phyloP scores from a whole-genome alignment of 1,284 basidiomycete genomes.

The Apiotrichum porosum region DNA sequence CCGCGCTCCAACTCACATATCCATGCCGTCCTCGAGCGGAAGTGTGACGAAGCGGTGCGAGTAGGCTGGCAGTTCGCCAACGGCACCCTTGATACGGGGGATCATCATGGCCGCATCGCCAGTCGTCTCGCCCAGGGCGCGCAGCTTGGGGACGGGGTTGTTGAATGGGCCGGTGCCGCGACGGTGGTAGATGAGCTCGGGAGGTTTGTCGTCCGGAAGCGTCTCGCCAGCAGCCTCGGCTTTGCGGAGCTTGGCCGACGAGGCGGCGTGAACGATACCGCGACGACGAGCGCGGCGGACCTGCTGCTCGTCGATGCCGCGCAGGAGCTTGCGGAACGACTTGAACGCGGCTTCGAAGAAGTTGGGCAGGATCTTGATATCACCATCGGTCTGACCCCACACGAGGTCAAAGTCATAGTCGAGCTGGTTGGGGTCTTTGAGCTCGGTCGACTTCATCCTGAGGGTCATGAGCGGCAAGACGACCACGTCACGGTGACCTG shows the following conservation, averaged over 20 bases:
- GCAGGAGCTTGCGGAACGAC: slow-evolving; percentile 33
- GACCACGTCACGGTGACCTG: slow-evolving; percentile 30
- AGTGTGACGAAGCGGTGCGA: slow-evolving; percentile 79
- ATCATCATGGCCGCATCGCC: slow-evolving; percentile 71
- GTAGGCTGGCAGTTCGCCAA: slow-evolving; percentile 75
- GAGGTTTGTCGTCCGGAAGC: background rate
- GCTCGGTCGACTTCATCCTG: slow-evolving; percentile 39
- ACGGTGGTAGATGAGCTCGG: slow-evolving; percentile 14
- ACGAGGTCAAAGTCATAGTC: slow-evolving; percentile 41
- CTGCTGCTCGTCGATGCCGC: slow-evolving; percentile 36
- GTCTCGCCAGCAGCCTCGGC: background rate
- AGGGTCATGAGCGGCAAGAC: slow-evolving; percentile 36
- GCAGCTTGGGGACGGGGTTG: slow-evolving; percentile 57
- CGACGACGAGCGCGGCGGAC: slow-evolving; percentile 28
- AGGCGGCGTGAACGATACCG: slow-evolving; percentile 13
- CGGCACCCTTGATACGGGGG: slow-evolving; percentile 69
- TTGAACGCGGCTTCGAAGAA: slow-evolving; percentile 36
- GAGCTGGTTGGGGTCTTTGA: slow-evolving; percentile 19
- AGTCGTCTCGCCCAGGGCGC: slow-evolving; percentile 78
- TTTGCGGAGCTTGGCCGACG: background rate
- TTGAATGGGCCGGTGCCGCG: slow-evolving; percentile 18
- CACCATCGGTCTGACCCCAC: slow-evolving; percentile 40
- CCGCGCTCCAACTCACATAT: slow-evolving; percentile 50
- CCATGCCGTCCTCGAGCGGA: slow-evolving; percentile 80
- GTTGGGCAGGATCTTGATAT: slow-evolving; percentile 39